Percentiles rank a stretch among this genome's conserved stretches.
Conservation (phyloP, 257 asterid genomes). For the Scutellaria barbata region DNA sequence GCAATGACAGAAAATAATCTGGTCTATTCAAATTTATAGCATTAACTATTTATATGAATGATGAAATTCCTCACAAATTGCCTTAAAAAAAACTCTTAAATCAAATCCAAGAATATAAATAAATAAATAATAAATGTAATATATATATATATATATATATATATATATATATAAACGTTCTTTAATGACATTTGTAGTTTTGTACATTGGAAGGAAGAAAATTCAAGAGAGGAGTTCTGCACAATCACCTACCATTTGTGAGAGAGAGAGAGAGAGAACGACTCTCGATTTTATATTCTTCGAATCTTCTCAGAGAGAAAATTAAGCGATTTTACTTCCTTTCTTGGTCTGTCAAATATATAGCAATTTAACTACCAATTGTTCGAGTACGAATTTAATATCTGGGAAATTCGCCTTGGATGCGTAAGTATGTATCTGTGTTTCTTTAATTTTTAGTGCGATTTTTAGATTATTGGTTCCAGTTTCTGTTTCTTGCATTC, state of each 20-base stretch:
- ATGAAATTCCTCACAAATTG: constrained; percentile 27
- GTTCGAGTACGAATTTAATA: constrained; percentile 27
- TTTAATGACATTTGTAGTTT: constrained; percentile 26
- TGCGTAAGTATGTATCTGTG: constrained; percentile 45
- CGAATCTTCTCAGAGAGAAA: constrained; percentile 42
- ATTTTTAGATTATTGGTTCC: constrained; percentile 32
- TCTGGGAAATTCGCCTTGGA: constrained; percentile 42
- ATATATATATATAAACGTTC: not conserved
- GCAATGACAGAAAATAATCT: constrained; percentile 7
- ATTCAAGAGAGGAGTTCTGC: constrained; percentile 33
- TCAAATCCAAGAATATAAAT: no score
- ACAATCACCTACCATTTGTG: constrained; percentile 34
- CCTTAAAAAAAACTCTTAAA: constrained; percentile 6
- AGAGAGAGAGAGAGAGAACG: constrained; percentile 34
- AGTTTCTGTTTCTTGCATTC: constrained; percentile 23
- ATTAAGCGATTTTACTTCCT: constrained; percentile 32
- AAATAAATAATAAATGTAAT: constrained; percentile 14
- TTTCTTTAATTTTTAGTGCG: constrained; percentile 21
- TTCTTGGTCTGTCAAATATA: constrained; percentile 45
- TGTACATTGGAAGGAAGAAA: constrained; percentile 26
- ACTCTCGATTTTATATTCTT: constrained; percentile 41
- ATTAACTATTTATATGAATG: constrained; percentile 34
- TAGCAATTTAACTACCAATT: constrained; percentile 45
- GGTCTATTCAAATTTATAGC: not conserved
- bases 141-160: not conserved